phyloP scores from a whole-genome alignment of 2,329 filamentous ascomycete genomes.

The Scopulariopsis brevicaulis region DNA sequence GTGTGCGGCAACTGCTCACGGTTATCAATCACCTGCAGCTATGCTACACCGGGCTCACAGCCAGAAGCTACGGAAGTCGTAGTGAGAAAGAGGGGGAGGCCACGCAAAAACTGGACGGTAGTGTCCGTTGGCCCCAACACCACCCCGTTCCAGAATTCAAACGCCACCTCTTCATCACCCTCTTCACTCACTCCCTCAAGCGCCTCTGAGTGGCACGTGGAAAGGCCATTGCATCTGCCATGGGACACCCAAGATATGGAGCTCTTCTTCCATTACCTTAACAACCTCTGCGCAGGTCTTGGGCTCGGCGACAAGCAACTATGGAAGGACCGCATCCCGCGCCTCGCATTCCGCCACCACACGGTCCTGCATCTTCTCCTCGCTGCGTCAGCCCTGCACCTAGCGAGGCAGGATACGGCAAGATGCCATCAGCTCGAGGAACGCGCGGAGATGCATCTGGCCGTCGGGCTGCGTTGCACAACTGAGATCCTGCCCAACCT shows the following conservation, averaged over 20 bases:
- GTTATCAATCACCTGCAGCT: too few relatives aligned
- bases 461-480: not conserved
- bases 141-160: not conserved
- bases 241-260: not conserved
- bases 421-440: not conserved
- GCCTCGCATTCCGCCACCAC: not conserved
- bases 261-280: not conserved
- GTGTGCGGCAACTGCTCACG: too few relatives aligned
- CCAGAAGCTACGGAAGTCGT: not conserved
- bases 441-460: not conserved
- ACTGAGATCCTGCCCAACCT: not conserved
- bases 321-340: not conserved
- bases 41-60: too few relatives aligned
- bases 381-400: not conserved
- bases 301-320: not conserved
- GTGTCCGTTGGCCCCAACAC: not conserved
- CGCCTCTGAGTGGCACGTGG: not conserved
- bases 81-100: not conserved
- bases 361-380: not conserved
- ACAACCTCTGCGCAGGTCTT: not conserved
- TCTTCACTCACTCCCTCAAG: not conserved
- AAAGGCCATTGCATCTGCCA: not conserved
- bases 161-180: not conserved
- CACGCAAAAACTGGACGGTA: not conserved
- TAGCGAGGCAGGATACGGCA: not conserved